Evolutionary conservation across 73 alveolate species (phyloP), one percentile per base, ranked within the genome.

Genomic region (Uronychia binucleata): DNA sequence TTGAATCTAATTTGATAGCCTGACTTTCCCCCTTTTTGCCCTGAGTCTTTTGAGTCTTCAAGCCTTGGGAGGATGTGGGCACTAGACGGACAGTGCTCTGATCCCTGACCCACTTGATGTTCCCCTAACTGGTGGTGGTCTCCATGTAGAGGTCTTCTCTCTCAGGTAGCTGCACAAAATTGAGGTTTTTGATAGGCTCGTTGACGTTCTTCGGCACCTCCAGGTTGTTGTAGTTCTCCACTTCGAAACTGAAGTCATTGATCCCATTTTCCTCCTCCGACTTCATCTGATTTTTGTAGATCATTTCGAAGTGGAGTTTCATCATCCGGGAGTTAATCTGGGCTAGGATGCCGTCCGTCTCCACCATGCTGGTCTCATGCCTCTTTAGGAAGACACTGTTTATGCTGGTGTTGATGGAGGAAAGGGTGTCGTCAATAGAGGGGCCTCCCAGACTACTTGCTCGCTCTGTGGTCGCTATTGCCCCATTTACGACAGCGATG

Each of bases 271-370:
- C 67, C 5, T 46, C 67, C 67, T 46, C 67, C 19, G n/a, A 5
- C 19, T 46, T 46, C 5, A 19, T 11, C 19, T 46, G 67, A 79
- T 79, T 79, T 57, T 79, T 79, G 78, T 79, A 79, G 25, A 79
- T 79, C 86, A 79, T 79, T 29, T 79, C 86, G 30, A 79, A 79
- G 28, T 79, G 86, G 25, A 79, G 34, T 58, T 79, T 79, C 86
- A 79, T 79, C 86, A 79, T 34, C 33, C 86, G 19, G 28, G 33
- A 33, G 58, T 79, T 79, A 26, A 79, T 79, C 30, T 79, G 86
- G 11, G 34, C 86, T 34, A 79, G 28, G 0, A 79, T 35, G 19
- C 86, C 86, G 57, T 79, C 86, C 5, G 86, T 58, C 58, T 79
- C 86, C 1, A 79, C 86, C 75, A 79, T 30, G 1, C 79, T 46